Evolutionary conservation across 139 green algal genomes (phyloP).

Genomic region (Bryopsis sp.): DNA sequence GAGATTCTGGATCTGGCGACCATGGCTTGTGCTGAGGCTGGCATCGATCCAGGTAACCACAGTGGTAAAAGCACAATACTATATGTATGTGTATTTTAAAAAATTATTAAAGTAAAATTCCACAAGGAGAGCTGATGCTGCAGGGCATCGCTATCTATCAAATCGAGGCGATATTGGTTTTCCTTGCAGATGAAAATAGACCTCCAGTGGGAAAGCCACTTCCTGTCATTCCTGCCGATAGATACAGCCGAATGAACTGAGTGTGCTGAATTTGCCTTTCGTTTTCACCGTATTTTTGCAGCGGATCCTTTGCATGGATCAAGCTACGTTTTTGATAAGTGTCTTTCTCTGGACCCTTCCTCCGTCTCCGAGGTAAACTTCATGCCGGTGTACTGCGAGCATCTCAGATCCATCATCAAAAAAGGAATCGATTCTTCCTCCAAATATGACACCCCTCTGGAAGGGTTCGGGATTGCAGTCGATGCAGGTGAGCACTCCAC

Average conservation of each 20-base stretch:
- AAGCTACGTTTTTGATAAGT: conserved; percentile 2
- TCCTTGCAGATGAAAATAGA: conserved; percentile 4
- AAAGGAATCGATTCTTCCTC: conserved; percentile 35
- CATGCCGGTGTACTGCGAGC: conserved; percentile 50
- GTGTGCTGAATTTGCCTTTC: too few relatives aligned
- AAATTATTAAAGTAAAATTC: too few relatives aligned
- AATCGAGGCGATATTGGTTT: not conserved
- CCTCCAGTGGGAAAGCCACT: too few relatives aligned
- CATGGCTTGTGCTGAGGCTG: conserved; percentile 19
- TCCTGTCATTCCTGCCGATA: too few relatives aligned
- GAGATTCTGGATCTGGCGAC: conserved; percentile 54
- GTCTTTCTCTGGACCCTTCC: not conserved
- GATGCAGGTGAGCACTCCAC: too few relatives aligned
- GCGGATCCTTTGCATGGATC: not conserved
- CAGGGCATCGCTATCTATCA: not conserved
- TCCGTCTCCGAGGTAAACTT: conserved; percentile 28
- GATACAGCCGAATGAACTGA: too few relatives aligned
- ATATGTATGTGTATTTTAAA: too few relatives aligned
- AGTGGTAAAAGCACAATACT: too few relatives aligned
- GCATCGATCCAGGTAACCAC: conserved; percentile 9
- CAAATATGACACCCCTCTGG: conserved; percentile 47
- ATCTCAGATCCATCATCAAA: conserved; percentile 61
- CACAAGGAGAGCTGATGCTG: too few relatives aligned
- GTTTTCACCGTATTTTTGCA: too few relatives aligned
- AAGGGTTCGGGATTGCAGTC: conserved; percentile 56